Evolutionary conservation across 2,329 filamentous ascomycete genomes (phyloP).

Genomic region (Amphichorda felina): DNA sequence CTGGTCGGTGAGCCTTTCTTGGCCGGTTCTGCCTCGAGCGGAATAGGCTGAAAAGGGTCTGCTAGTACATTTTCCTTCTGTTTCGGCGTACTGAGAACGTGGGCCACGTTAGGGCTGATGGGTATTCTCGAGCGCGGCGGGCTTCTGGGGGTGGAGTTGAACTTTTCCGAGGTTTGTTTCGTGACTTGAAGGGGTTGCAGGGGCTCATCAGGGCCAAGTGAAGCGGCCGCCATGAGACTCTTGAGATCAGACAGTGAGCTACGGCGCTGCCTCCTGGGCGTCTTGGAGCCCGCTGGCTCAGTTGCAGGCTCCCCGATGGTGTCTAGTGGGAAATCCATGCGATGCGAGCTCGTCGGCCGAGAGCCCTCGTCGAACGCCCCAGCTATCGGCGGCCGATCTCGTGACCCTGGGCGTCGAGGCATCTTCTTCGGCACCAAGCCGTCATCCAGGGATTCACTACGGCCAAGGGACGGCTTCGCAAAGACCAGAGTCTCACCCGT

Average conservation of each 20-base stretch:
- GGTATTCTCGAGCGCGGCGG: constrained; percentile 38
- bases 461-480: constrained; percentile 53
- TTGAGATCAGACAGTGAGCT: constrained; percentile 86
- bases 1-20: constrained; percentile 10
- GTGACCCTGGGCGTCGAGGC: constrained; percentile 37
- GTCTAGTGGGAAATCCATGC: constrained; percentile 41
- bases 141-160: constrained; percentile 38
- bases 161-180: constrained; percentile 42
- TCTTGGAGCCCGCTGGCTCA: constrained; percentile 24
- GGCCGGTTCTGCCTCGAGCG: constrained; percentile 4
- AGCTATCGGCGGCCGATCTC: constrained; percentile 47
- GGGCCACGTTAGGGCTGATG: constrained; percentile 30
- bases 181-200: constrained; percentile 38
- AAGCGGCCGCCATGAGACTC: constrained; percentile 51
- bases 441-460: constrained; percentile 67
- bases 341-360: constrained; percentile 45
- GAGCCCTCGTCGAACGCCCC: constrained; percentile 49
- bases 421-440: constrained; percentile 33
- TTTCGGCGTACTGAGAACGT: constrained; percentile 26
- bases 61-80: constrained; percentile 34
- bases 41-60: constrained; percentile 11
- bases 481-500: constrained; percentile 51
- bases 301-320: constrained; percentile 47
- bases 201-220: constrained; percentile 26
- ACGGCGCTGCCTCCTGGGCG: constrained; percentile 66